These are phyloP conservation scores for Mycena sanguinolenta DNA, from an alignment of 768 basidiomycete species.

Conservation along the genomic window DNA sequence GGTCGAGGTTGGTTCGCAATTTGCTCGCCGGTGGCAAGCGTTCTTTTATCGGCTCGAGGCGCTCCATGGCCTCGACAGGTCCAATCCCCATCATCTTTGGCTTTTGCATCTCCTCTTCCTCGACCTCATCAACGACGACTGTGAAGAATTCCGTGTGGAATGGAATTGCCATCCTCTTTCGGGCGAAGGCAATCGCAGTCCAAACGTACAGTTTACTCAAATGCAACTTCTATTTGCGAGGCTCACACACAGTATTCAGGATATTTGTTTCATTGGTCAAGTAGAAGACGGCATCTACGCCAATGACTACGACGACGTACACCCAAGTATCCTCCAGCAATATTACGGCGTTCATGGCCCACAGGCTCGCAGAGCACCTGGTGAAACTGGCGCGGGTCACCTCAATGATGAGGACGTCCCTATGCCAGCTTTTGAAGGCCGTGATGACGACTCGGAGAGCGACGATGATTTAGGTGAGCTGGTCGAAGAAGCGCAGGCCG, in stretches of 20 bases:
- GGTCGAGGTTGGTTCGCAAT: conserved; percentile 28
- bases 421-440: background rate
- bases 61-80: conserved; percentile 4
- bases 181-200: conserved; percentile 29
- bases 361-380: background rate
- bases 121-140: conserved; percentile 20
- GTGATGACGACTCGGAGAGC: background rate
- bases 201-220: conserved; percentile 5
- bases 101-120: conserved; percentile 24
- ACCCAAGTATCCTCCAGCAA: conserved; percentile 3
- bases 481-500: conserved; percentile 7
- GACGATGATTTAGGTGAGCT: background rate
- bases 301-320: conserved; percentile 19
- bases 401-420: conserved; percentile 17
- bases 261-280: conserved; percentile 17
- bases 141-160: conserved; percentile 28
- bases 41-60: conserved; percentile 24
- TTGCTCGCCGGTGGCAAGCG: conserved; percentile 19
- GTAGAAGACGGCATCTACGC: conserved; percentile 17
- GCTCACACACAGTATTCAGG: background rate
- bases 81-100: conserved; percentile 17
- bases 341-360: conserved; percentile 30
- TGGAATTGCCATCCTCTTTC: conserved; percentile 39
- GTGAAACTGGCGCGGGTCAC: conserved; percentile 18
- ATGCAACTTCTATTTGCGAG: background rate